A percentile compares a stretch with the other conserved stretches of the same genome.
Conservation (phyloP, 2,329 filamentous ascomycete genomes). For the Paracorniculantispora psalliotae region DNA sequence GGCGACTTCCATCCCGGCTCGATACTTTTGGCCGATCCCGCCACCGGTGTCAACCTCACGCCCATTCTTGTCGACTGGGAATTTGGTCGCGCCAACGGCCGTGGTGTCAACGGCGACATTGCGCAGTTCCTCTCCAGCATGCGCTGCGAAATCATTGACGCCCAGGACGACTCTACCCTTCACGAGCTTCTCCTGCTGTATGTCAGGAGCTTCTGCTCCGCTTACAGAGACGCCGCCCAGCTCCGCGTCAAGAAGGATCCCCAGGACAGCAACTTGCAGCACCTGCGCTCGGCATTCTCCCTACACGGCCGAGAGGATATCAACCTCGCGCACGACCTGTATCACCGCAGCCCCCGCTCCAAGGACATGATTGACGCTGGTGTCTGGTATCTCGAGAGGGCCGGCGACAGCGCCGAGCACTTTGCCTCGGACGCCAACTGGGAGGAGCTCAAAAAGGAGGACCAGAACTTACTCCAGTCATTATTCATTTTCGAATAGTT, state of each 20-base stretch:
- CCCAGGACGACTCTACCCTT: not conserved
- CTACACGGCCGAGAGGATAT: constrained; percentile 18
- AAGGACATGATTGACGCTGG: constrained; percentile 15
- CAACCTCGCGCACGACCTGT: constrained; percentile 16
- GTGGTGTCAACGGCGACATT: constrained; percentile 20
- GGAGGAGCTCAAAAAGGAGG: constrained; percentile 13
- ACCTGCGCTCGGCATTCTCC: constrained; percentile 17
- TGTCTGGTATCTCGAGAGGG: constrained; percentile 18
- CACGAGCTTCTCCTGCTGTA: constrained; percentile 9
- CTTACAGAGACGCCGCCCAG: constrained; percentile 11
- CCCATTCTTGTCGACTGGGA: constrained; percentile 20
- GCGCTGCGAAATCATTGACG: constrained; percentile 14
- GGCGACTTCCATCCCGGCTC: constrained; percentile 19
- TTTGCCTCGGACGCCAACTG: constrained; percentile 16
- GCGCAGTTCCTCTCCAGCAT: constrained; percentile 19
- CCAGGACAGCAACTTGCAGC: constrained; percentile 10
- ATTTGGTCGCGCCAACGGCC: constrained; percentile 17
- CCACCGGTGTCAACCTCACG: constrained; percentile 1
- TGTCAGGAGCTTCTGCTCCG: constrained; percentile 13
- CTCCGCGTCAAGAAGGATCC: constrained; percentile 3
- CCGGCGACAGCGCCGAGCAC: constrained; percentile 14
- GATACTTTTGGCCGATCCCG: constrained; percentile 15
- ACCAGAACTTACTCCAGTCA: constrained; percentile 8
- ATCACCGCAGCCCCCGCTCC: constrained; percentile 1
- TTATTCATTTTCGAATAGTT: constrained; percentile 4